A percentile compares a stretch with the other conserved stretches of the same genome.
phyloP scores from a whole-genome alignment of 2,329 filamentous ascomycete species.

The Aureobasidium sp. region DNA sequence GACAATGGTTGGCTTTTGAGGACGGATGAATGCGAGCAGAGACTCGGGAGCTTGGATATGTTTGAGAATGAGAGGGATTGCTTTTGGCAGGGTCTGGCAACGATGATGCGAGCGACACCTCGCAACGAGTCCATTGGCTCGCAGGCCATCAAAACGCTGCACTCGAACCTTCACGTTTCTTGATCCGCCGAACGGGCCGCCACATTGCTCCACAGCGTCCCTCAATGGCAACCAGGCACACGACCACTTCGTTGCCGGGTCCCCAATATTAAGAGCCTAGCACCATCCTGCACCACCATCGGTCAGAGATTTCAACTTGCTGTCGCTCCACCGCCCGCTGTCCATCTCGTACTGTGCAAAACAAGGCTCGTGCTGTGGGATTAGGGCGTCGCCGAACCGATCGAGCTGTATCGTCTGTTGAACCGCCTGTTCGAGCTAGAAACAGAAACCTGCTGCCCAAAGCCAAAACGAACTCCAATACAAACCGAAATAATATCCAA shows the following conservation, averaged over 20 bases:
- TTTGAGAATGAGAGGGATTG: background rate
- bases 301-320: background rate
- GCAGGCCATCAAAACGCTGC: background rate
- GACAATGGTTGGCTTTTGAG: background rate
- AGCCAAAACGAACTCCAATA: background rate
- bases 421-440: background rate
- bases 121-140: background rate
- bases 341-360: background rate
- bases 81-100: background rate
- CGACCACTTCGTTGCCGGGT: background rate
- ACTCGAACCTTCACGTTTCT: background rate
- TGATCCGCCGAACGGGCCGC: background rate
- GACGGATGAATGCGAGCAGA: slow-evolving; percentile 2
- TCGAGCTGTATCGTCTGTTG: background rate
- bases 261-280: background rate
- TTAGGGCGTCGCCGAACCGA: background rate
- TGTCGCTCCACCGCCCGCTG: background rate
- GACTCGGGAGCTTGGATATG: background rate
- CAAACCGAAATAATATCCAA: background rate
- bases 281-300: background rate
- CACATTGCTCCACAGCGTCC: background rate
- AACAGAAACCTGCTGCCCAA: background rate
- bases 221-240: background rate
- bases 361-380: background rate
- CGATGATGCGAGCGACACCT: background rate